Evolutionary conservation across 306 rosid genomes (phyloP), one percentile per base, ranked within the genome.

Genomic region (Oxytropis ochrocephala): DNA sequence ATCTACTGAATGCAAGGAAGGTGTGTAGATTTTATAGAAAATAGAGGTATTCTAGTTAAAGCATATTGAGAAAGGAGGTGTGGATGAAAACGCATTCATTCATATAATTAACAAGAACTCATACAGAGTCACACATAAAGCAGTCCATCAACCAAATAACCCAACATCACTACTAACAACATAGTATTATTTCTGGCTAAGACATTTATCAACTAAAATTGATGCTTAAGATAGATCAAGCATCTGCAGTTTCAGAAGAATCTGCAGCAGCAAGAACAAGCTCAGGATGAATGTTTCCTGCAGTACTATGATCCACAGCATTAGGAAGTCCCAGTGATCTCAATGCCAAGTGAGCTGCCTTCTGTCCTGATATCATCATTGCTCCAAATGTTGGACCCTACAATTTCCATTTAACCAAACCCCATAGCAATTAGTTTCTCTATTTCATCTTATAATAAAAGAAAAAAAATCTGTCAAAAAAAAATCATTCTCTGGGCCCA

Each of bases 321-420:
- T 88, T 88, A 24, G 87, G 84, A 42, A 76, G 88, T 30, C 77
- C 84, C 74, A 83, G 14, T 2, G 95, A 30, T 77, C 77, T 81
- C 77, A 92, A 70, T 0, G 95, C 89, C 78, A 92, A 51, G 73
- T 92, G 97, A 0, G 97, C 97, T 43, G 97, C 97, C 68, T 89
- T 92, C 69, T 85, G 91, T 61, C 96, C 97, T 4, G 96, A 92
- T 35, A 92, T 87, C 96, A 92, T 87, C 98, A 89, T 92, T 4
- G 96, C 98, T 43, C 98, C 98, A 50, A 92, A 89, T 7, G 98
- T 89, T 19, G 98, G 98, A 54, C 98, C 95, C 95, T 91, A 80
- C 77, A 83, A 83, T 55, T 79, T 33, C 4, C 65, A 53, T 5
- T 5, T 49, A 0, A 0, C 14, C 61, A 30, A 17, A 14, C 10